Evolutionary conservation across 257 asterid genomes (phyloP).

Genomic region (Nicotiana sylvestris): DNA sequence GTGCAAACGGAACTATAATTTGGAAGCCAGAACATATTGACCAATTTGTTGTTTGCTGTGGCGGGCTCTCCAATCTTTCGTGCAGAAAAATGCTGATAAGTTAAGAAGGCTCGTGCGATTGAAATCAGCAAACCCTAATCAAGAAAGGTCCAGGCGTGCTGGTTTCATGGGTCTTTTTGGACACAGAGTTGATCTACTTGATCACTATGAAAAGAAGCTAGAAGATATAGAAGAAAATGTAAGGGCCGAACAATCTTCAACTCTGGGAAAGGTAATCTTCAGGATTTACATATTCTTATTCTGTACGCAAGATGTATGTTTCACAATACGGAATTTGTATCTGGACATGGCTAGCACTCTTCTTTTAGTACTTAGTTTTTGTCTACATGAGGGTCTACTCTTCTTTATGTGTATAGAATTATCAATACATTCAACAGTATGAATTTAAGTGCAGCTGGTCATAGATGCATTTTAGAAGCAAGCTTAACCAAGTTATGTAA

Average conservation of each 20-base stretch:
- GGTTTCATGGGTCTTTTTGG: constrained; percentile 75
- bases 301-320: background rate
- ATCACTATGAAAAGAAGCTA: constrained; percentile 66
- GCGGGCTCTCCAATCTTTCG: background rate
- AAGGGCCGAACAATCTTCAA: constrained; percentile 57
- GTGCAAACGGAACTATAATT: background rate
- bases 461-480: background rate
- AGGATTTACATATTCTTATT: background rate
- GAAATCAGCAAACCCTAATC: constrained; percentile 39
- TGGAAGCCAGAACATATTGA: background rate
- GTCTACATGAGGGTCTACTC: background rate
- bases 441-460: background rate
- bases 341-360: background rate
- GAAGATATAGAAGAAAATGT: constrained; percentile 64
- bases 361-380: background rate
- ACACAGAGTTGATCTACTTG: constrained; percentile 39
- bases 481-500: background rate
- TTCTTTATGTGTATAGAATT: background rate
- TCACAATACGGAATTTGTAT: background rate
- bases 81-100: constrained; percentile 59
- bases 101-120: constrained; percentile 42
- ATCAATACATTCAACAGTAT: background rate
- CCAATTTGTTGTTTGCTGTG: background rate
- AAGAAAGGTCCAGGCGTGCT: constrained; percentile 38
- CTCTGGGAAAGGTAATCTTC: constrained; percentile 57